Conservation (phyloP, 495 filamentous ascomycete species). For the Aspergillus bridgeri region DNA sequence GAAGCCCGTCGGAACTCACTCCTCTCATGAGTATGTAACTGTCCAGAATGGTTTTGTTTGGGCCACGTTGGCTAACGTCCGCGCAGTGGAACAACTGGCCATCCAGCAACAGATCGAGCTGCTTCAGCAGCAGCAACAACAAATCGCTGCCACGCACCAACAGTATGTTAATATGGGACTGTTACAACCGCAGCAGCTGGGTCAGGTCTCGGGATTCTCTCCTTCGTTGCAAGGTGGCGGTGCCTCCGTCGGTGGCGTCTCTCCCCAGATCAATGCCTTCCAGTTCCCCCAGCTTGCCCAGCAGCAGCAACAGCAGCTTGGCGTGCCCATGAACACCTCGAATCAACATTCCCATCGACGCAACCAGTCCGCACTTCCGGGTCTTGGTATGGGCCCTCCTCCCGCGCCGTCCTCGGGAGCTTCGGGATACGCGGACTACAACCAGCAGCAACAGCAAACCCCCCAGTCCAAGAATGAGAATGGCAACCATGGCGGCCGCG, state of each 20-base stretch:
- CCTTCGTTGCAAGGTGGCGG: conserved; percentile 58
- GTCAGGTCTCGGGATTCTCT: conserved; percentile 63
- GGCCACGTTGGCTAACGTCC: conserved; percentile 9
- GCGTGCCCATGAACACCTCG: conserved; percentile 70
- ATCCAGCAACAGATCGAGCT: conserved; percentile 98
- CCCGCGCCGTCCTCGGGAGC: conserved; percentile 95
- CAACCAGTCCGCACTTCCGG: conserved; percentile 95
- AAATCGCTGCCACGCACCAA: conserved; percentile 91
- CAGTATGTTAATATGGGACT: conserved; percentile 98
- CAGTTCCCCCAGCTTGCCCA: conserved; percentile 86
- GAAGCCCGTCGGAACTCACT: conserved; percentile 96
- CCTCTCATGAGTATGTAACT: conserved; percentile 99
- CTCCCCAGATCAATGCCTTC: conserved; percentile 77
- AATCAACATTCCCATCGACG: conserved; percentile 85
- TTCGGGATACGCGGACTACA: conserved; percentile 84
- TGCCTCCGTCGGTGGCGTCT: conserved; percentile 63
- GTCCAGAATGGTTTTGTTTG: too few species aligned
- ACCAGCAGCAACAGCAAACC: conserved; percentile 49
- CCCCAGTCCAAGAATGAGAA: conserved; percentile 63
- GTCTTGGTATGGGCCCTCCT: conserved; percentile 84
- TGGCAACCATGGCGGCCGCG: conserved; percentile 65
- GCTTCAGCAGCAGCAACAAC: conserved; percentile 97
- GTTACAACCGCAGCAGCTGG: conserved; percentile 78
- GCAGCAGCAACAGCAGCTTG: conserved; percentile 72
- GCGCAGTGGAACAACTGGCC: conserved; percentile 91